phyloP scores from a whole-genome alignment of 1,139 yeast genomes.

The Nakaseomyces uthaithaninus region DNA sequence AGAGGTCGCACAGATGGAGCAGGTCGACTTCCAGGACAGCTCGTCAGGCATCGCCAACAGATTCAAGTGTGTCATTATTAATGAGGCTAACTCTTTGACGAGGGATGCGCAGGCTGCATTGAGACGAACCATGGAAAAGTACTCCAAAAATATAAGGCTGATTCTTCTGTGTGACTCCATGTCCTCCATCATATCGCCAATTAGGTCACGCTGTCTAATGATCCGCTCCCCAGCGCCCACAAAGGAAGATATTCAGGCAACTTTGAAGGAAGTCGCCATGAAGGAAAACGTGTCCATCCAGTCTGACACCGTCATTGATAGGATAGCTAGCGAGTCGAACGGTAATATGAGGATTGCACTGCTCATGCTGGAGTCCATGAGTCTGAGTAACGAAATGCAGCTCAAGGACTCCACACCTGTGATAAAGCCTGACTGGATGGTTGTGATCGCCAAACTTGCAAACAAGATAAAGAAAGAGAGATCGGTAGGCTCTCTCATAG shows the following conservation, averaged over 20 bases:
- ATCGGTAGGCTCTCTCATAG: slow-evolving; percentile 64
- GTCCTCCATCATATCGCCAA: slow-evolving; percentile 87
- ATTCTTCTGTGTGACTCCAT: slow-evolving; percentile 82
- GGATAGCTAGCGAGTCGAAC: slow-evolving; percentile 49
- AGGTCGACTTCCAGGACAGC: slow-evolving; percentile 50
- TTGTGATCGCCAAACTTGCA: slow-evolving; percentile 61
- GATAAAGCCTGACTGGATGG: slow-evolving; percentile 80
- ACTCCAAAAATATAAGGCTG: slow-evolving; percentile 77
- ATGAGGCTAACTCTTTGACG: slow-evolving; percentile 97
- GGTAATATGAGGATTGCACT: slow-evolving; percentile 74
- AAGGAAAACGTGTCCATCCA: slow-evolving; percentile 48
- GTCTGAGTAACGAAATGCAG: slow-evolving; percentile 59
- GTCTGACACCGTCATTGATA: slow-evolving; percentile 37
- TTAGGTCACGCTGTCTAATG: slow-evolving; percentile 82
- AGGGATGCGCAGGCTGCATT: slow-evolving; percentile 98
- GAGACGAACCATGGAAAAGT: slow-evolving; percentile 96
- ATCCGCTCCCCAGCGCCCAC: slow-evolving; percentile 82
- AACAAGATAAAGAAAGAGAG: slow-evolving; percentile 50
- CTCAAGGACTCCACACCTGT: slow-evolving; percentile 39
- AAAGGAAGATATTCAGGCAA: slow-evolving; percentile 44
- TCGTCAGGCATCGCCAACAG: slow-evolving; percentile 42
- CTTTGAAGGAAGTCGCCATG: slow-evolving; percentile 47
- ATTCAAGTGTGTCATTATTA: slow-evolving; percentile 85
- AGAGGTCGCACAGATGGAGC: slow-evolving; percentile 92
- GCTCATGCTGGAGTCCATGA: slow-evolving; percentile 74